Evolutionary conservation across 352 stramenopile species (phyloP), one percentile per base, ranked within the genome.

Genomic region (Phytopythium litorale): DNA sequence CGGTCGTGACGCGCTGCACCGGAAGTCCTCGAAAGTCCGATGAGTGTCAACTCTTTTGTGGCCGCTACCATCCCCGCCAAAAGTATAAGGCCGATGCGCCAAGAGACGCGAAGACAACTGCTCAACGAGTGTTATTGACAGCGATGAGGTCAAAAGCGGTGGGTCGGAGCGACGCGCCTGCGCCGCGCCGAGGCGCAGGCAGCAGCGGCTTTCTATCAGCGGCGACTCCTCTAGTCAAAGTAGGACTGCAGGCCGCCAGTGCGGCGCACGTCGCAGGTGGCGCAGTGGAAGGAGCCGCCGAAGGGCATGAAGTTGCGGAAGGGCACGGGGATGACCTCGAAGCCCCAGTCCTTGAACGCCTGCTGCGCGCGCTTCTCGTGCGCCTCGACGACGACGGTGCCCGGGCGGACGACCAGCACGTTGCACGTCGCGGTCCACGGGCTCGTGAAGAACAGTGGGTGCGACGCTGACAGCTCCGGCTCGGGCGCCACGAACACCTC

Each of bases 301-400:
- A 96, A 96, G 23, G 88, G 88, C 79, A 96, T 91, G 63, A 96
- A 96, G 73, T 96, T 86, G 71, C 88, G 87, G 73, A 96, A 96
- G 18, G 88, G 88, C 46, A 96, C 88, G 16, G 83, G 87, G 58
- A 94, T 92, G 57, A 92, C 81, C 57, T 93, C 79, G 60, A 96
- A 96, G 56, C 88, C 88, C 88, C 88, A 96, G 64, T 89, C 80
- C 64, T 95, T 90, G 67, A 96, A 96, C 37, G 78, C 76, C 56
- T 89, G 72, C 62, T 89, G 81, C 30, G 86, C 87, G 23, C 72
- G 75, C 63, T 90, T 90, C 71, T 96, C 88, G 64, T 93, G 78
- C 30, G 88, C 88, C 64, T 96, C 88, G 45, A 94, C 86, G 56
- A 96, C 72, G 40, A 96, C 86, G 1, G 81, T 86, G 28, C 87